Evolutionary conservation across 164 flowering plant genomes (phyloP), one percentile per base, ranked within the genome.

Genomic region (Nymphaea colorata): DNA sequence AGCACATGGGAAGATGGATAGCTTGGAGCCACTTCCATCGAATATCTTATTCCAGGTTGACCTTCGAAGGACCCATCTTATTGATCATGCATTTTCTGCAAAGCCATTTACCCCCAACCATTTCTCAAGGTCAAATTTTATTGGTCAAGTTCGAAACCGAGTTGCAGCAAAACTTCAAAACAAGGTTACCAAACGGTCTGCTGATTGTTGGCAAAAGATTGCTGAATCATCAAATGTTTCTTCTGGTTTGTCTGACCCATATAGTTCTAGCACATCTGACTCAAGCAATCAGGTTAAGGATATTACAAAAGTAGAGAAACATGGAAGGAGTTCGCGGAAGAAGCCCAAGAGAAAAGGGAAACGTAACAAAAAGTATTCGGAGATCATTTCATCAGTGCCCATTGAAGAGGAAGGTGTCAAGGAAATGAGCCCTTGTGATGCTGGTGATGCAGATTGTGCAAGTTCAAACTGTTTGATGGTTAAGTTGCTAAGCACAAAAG

Each of bases 281-380:
- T 72, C 77, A 53, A 61, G 76, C 67, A 73, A 65, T 44, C 60
- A 62, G 53, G 45, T 66, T 1, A 42, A 67, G 66, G 79, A 75
- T 65, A 41, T 17, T 17, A 63, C 70, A 45, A 71, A 76, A 69
- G 55, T 60, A 17, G 72, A 74, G 42, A 79, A 73, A 65, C 43
- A 67, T 62, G 67, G 25, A 6, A 78, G 47, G 67, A 77, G 60
- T 65, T 71, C 77, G 10, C 78, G 69, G 64, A 83, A 75, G 72
- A 84, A 80, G 70, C 67, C 71, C 18, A 82, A 73, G 71, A 86
- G 76, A 80, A 82, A 82, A 62, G 76, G 77, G 42, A 79, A 77
- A 68, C 73, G 70, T 44, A 67, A 69, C 17, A 83, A 76, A 71
- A 82, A 73, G 64, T 59, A 59, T 60, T 70, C 70, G 59, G 36